Evolutionary conservation across 2,329 filamentous ascomycete species (phyloP), one percentile per base, ranked within the genome.

Genomic region (Pyrenophora tritici-repentis): DNA sequence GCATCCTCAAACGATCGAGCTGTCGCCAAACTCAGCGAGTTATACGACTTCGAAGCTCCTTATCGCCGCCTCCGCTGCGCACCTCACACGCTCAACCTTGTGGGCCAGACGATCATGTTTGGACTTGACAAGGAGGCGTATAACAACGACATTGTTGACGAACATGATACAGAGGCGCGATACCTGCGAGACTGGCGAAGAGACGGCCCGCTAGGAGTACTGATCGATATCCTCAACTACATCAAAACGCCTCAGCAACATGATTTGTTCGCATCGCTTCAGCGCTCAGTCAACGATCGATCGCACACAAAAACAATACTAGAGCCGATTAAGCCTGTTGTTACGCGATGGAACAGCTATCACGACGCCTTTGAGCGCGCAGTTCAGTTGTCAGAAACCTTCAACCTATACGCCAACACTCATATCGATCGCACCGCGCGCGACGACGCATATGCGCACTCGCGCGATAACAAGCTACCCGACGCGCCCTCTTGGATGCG

Each of bases 221-320:
- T 50, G 7, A 4, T 50, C 6, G 9, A 2, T 1, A 24, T 50
- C 2, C 24, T 50, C 6, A 35, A 34, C 9, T 40, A 44, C 12
- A 50, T 50, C 10, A 50, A 50, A 40, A 50, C 42, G 24, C 42
- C 42, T 0, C 32, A 50, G 33, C 41, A 50, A 20, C 16, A 38
- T 17, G 35, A 32, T 5, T 20, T 45, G 26, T 46, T 51, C 9
- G 13, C 24, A 1, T 35, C 14, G 2, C 46, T 42, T 32, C 35
- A 51, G 37, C n/a, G 13, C 2, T 10, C 24, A 10, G 35, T 16
- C 14, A n/a, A n/a, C n/a, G n/a, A n/a, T n/a, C n/a, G n/a, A n/a
- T n/a, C n/a, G n/a, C 41, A 4, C 10, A 43, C 2, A 34, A 42
- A 12, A 10, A 42, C 13, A 24, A 36, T 42, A 24, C 20, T 42